phyloP scores from a whole-genome alignment of 495 filamentous ascomycete species.

The Aspergillus affinis region DNA sequence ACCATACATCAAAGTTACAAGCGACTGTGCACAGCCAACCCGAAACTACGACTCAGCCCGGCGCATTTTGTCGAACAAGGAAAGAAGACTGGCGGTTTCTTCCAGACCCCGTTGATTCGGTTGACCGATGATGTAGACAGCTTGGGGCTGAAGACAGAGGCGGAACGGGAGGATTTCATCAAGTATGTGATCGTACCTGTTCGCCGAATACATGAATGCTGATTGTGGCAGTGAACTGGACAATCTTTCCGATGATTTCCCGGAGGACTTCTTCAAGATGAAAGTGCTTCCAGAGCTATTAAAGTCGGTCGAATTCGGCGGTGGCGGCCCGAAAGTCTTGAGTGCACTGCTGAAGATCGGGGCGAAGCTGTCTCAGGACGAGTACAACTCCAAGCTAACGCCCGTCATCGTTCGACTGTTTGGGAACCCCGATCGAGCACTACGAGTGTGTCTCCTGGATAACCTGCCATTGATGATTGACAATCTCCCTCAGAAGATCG shows the following conservation, averaged over 20 bases:
- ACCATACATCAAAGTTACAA: slow-evolving; percentile 89
- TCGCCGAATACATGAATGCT: neutral
- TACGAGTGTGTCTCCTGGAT: slow-evolving; percentile 88
- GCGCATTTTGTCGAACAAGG: slow-evolving; percentile 90
- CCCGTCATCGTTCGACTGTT: slow-evolving; percentile 88
- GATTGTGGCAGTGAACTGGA: slow-evolving; percentile 67
- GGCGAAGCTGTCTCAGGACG: slow-evolving; percentile 79
- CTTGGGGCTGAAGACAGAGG: slow-evolving; percentile 80
- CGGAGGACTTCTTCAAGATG: slow-evolving; percentile 96
- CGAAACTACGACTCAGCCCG: slow-evolving; percentile 80
- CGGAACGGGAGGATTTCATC: slow-evolving; percentile 82
- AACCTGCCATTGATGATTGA: slow-evolving; percentile 91
- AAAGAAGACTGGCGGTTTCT: slow-evolving; percentile 77
- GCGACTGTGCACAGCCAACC: slow-evolving; percentile 80
- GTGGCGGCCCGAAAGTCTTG: slow-evolving; percentile 91
- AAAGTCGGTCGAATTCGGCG: slow-evolving; percentile 95
- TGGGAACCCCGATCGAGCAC: slow-evolving; percentile 84
- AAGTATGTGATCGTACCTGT: slow-evolving; percentile 52
- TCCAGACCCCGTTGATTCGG: slow-evolving; percentile 87
- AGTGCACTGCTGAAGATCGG: slow-evolving; percentile 85
- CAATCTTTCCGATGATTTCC: slow-evolving; percentile 85
- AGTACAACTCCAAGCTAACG: slow-evolving; percentile 81
- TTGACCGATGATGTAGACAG: slow-evolving; percentile 90
- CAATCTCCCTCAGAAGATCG: slow-evolving; percentile 80
- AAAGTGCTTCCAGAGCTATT: slow-evolving; percentile 94